phyloP scores from a whole-genome alignment of 1,139 yeast genomes.

The Scheffersomyces titani region DNA sequence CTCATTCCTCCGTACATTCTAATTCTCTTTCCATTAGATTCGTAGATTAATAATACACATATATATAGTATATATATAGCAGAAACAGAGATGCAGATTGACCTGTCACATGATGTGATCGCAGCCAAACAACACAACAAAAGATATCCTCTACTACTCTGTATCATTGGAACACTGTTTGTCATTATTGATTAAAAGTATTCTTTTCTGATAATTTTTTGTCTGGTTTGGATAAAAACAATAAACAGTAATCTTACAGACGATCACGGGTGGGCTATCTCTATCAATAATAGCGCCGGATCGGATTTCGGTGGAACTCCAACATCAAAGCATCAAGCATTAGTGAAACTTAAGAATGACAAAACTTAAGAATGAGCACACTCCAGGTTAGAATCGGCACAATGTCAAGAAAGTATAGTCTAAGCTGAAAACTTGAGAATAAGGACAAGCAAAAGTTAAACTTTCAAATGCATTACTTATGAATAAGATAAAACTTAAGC shows the following conservation, averaged over 20 bases:
- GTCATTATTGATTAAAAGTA: not conserved
- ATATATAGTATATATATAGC: not conserved
- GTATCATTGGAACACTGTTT: constrained; percentile 1
- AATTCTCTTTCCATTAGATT: not conserved
- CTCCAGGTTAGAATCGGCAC: too few relatives aligned
- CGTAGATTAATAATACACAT: not conserved
- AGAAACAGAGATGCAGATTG: not conserved
- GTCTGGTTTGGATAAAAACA: not conserved
- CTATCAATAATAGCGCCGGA: not conserved
- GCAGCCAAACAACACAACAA: not conserved
- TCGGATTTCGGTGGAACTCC: not conserved
- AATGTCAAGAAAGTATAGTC: too few relatives aligned
- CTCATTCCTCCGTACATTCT: too few relatives aligned
- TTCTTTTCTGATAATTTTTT: not conserved
- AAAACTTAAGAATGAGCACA: too few relatives aligned
- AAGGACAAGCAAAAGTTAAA: too few relatives aligned
- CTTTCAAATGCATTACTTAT: not conserved
- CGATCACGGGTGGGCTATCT: not conserved
- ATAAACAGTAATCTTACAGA: not conserved
- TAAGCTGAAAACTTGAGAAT: too few relatives aligned
- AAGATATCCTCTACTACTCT: constrained; percentile 3
- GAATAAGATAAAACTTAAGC: too few relatives aligned
- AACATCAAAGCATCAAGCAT: not conserved
- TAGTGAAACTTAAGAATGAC: too few relatives aligned
- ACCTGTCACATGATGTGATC: not conserved